Percentiles rank a stretch among this genome's conserved stretches.
Conservation (phyloP, 257 asterid species). For the Anisodus tanguticus region DNA sequence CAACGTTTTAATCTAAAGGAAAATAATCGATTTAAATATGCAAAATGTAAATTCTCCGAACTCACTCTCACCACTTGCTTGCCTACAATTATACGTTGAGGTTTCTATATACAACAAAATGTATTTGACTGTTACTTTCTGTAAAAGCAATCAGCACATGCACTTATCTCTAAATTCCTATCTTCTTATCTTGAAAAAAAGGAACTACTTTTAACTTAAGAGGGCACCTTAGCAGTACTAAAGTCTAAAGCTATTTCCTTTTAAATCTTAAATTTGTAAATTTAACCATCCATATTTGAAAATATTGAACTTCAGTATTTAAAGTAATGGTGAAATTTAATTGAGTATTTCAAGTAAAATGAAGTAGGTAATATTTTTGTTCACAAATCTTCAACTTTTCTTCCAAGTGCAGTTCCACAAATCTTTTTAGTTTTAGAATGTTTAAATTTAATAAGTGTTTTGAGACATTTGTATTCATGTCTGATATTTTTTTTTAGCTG, state of each 20-base stretch:
- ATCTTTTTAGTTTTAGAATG: too few relatives aligned
- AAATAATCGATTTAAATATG: neutral
- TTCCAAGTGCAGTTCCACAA: too few relatives aligned
- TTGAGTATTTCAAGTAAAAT: too few relatives aligned
- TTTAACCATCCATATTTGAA: too few relatives aligned
- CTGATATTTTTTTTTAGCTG: too few relatives aligned
- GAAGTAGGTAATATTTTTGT: too few relatives aligned
- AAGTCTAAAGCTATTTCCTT: neutral
- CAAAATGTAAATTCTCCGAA: neutral
- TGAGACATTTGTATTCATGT: too few relatives aligned
- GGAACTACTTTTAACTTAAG: neutral
- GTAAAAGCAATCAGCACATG: constrained; percentile 8
- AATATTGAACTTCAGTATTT: too few relatives aligned
- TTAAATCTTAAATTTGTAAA: neutral
- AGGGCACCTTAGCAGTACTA: neutral
- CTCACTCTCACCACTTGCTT: neutral
- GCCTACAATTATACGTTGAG: neutral
- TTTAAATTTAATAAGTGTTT: too few relatives aligned
- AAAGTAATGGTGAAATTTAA: neutral
- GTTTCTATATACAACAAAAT: neutral
- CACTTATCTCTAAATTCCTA: neutral
- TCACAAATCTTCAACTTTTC: too few relatives aligned
- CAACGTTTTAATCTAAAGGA: neutral
- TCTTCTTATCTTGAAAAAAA: neutral
- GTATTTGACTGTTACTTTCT: neutral